Evolutionary conservation across 306 rosid genomes (phyloP).

Genomic region (Prunus persica): Prunus_persica_NCBIv2 NC_034015.1:17390001-17390500

Average conservation of each 20-base stretch:
- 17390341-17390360: background rate
- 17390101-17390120: slow-evolving; percentile 68
- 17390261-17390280: slow-evolving; percentile 5
- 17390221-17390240: slow-evolving; percentile 34
- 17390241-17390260: slow-evolving; percentile 30
- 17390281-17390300: background rate
- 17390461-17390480: background rate
- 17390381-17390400: slow-evolving; percentile 1
- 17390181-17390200: slow-evolving; percentile 69
- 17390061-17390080: background rate
- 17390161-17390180: slow-evolving; percentile 66
- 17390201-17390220: slow-evolving; percentile 83
- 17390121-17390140: slow-evolving; percentile 81
- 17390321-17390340: background rate
- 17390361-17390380: background rate
- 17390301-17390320: background rate
- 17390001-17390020: background rate
- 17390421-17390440: background rate
- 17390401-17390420: background rate
- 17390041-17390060: background rate
- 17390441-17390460: background rate
- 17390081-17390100: slow-evolving; percentile 74
- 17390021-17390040: background rate
- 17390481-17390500: slow-evolving; percentile 2
- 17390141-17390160: slow-evolving; percentile 90